Evolutionary conservation across 2,329 filamentous ascomycete species (phyloP).

Genomic region (Fusarium cyanostomum): DNA sequence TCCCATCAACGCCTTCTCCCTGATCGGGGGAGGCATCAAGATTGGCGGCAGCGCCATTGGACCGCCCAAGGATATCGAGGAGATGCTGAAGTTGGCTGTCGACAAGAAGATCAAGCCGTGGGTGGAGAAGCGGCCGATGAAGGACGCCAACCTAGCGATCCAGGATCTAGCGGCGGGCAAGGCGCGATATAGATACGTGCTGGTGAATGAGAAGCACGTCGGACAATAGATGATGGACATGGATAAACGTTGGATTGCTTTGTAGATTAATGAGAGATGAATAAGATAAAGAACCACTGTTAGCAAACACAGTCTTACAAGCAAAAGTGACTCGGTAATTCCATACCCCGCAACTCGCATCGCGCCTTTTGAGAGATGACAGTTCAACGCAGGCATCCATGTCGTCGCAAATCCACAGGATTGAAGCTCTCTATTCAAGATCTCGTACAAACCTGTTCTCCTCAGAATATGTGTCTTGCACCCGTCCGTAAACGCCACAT

Average conservation of each 20-base stretch:
- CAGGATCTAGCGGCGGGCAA: constrained; percentile 65
- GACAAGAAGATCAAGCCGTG: constrained; percentile 66
- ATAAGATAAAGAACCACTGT: constrained; percentile 17
- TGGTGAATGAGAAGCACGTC: constrained; percentile 53
- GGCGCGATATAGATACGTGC: constrained; percentile 58
- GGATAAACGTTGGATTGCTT: constrained; percentile 7
- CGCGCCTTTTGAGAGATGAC: constrained; percentile 9
- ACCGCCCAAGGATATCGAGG: constrained; percentile 63
- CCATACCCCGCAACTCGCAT: constrained; percentile 38
- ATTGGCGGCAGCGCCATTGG: constrained; percentile 60
- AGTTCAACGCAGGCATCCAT: neutral
- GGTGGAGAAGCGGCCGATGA: constrained; percentile 64
- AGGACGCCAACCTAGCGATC: constrained; percentile 63
- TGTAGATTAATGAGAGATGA: constrained; percentile 14
- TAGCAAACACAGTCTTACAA: neutral
- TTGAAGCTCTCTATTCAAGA: neutral
- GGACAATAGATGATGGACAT: constrained; percentile 3
- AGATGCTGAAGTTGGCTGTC: constrained; percentile 67
- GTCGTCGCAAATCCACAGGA: neutral
- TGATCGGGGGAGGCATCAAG: constrained; percentile 44
- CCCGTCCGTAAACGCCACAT: neutral
- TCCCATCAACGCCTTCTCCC: constrained; percentile 38
- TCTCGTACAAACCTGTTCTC: neutral
- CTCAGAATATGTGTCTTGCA: neutral
- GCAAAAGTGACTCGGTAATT: constrained; percentile 7